Evolutionary conservation across 352 stramenopile genomes (phyloP).

Genomic region (Phytophthora brassicae): DNA sequence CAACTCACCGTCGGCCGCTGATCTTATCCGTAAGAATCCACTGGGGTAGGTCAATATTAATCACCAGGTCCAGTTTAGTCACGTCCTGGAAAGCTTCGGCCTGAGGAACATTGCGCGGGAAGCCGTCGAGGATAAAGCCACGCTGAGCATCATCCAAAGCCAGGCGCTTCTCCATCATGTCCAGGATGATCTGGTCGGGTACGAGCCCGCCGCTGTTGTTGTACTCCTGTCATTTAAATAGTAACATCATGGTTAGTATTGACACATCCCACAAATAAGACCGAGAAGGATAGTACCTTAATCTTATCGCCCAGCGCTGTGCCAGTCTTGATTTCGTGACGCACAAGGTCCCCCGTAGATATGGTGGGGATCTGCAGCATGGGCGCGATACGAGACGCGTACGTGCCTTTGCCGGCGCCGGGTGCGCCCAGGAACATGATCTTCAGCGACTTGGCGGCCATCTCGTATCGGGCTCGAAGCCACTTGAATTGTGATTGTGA

Average conservation of each 20-base stretch:
- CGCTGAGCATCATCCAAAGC: slow-evolving; percentile 62
- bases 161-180: slow-evolving; percentile 86
- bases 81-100: slow-evolving; percentile 83
- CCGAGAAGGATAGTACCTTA: slow-evolving; percentile 41
- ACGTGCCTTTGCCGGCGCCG: slow-evolving; percentile 90
- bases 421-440: slow-evolving; percentile 92
- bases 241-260: background rate
- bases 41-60: slow-evolving; percentile 89
- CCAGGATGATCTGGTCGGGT: slow-evolving; percentile 88
- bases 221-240: slow-evolving; percentile 50
- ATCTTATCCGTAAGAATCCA: slow-evolving; percentile 91
- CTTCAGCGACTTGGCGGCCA: slow-evolving; percentile 53
- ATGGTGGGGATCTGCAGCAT: slow-evolving; percentile 89
- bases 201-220: slow-evolving; percentile 83
- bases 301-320: slow-evolving; percentile 74
- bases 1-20: slow-evolving; percentile 72
- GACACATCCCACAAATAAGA: background rate
- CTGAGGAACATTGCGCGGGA: slow-evolving; percentile 88
- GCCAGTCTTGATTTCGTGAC: slow-evolving; percentile 85
- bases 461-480: slow-evolving; percentile 16
- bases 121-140: slow-evolving; percentile 90
- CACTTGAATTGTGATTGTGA: slow-evolving; percentile 19
- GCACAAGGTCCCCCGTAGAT: slow-evolving; percentile 88
- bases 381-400: slow-evolving; percentile 83
- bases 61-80: slow-evolving; percentile 72